A percentile compares a stretch with the other conserved stretches of the same genome.
phyloP scores from a whole-genome alignment of 352 stramenopile species.

The Phytopythium litorale region DNA sequence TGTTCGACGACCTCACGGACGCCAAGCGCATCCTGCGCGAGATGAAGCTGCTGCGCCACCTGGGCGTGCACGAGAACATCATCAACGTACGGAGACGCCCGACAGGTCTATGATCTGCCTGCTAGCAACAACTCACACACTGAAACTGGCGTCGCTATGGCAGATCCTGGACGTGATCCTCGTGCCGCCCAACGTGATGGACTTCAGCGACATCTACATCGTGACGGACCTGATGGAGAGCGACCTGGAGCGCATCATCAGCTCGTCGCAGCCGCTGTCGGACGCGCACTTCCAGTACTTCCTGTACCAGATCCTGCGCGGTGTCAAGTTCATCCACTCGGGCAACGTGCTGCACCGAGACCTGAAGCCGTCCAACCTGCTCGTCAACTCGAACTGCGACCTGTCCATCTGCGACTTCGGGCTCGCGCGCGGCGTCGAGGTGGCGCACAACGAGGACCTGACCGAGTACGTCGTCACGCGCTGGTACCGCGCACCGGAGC shows the following conservation, averaged over 20 bases:
- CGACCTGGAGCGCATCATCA: slow-evolving; percentile 91
- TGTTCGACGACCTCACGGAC: slow-evolving; percentile 91
- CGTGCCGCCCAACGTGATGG: slow-evolving; percentile 78
- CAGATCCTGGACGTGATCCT: slow-evolving; percentile 83
- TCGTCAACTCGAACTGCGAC: slow-evolving; percentile 90
- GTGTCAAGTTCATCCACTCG: slow-evolving; percentile 98
- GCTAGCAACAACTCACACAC: neutral
- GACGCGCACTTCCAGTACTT: slow-evolving; percentile 90
- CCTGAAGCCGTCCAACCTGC: slow-evolving; percentile 87
- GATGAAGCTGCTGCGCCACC: slow-evolving; percentile 91
- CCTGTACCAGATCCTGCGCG: slow-evolving; percentile 90
- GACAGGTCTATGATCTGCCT: neutral
- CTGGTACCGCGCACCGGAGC: slow-evolving; percentile 93
- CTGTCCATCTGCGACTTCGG: slow-evolving; percentile 92
- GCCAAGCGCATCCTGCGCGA: slow-evolving; percentile 92
- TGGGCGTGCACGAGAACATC: slow-evolving; percentile 90
- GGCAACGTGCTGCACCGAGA: slow-evolving; percentile 92
- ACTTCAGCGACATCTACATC: slow-evolving; percentile 91
- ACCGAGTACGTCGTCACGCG: slow-evolving; percentile 93
- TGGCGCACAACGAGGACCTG: slow-evolving; percentile 71
- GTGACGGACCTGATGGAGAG: slow-evolving; percentile 91
- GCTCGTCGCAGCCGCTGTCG: slow-evolving; percentile 77
- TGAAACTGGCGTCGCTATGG: neutral
- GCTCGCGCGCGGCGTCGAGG: slow-evolving; percentile 87
- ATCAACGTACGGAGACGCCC: slow-evolving; percentile 54